phyloP scores from a whole-genome alignment of 1,284 basidiomycete genomes.

The Athelia psychrophila region DNA sequence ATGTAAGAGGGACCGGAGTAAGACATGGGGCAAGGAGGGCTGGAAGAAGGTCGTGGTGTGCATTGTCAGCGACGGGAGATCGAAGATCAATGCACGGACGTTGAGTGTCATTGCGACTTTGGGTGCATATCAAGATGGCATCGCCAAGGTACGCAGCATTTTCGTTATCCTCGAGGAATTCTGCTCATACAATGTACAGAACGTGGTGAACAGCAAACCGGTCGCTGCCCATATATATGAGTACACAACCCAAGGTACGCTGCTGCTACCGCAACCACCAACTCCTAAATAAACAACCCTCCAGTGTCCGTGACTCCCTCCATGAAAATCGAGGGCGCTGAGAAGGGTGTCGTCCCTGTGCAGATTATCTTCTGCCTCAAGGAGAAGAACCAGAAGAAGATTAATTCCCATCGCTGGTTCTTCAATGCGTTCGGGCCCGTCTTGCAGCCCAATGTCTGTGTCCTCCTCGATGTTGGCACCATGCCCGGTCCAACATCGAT shows the following conservation, averaged over 20 bases:
- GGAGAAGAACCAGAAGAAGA: constrained; percentile 91
- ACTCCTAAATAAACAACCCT: background rate
- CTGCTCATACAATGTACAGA: constrained; percentile 35
- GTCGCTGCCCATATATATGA: constrained; percentile 95
- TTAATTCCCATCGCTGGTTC: constrained; percentile 94
- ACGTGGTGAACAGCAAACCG: constrained; percentile 80
- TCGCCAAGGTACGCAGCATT: constrained; percentile 70
- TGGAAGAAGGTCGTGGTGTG: constrained; percentile 90
- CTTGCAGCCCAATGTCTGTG: constrained; percentile 85
- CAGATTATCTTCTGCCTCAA: constrained; percentile 96
- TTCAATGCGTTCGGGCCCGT: constrained; percentile 85
- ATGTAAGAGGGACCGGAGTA: constrained; percentile 79
- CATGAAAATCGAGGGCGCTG: constrained; percentile 80
- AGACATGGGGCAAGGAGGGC: constrained; percentile 95
- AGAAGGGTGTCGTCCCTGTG: constrained; percentile 81
- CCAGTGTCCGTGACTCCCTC: constrained; percentile 79
- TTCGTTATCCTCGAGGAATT: constrained; percentile 1
- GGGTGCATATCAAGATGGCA: constrained; percentile 77
- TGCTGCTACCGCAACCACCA: background rate
- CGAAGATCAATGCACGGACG: constrained; percentile 57
- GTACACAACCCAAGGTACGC: constrained; percentile 82
- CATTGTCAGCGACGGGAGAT: constrained; percentile 48
- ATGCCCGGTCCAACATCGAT: constrained; percentile 88
- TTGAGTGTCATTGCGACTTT: constrained; percentile 62
- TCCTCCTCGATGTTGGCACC: constrained; percentile 94